Percentiles rank a stretch among this genome's conserved stretches.
Evolutionary conservation across 2,329 filamentous ascomycete genomes (phyloP).

Genomic region (Phaeosphaeria sp.): DNA sequence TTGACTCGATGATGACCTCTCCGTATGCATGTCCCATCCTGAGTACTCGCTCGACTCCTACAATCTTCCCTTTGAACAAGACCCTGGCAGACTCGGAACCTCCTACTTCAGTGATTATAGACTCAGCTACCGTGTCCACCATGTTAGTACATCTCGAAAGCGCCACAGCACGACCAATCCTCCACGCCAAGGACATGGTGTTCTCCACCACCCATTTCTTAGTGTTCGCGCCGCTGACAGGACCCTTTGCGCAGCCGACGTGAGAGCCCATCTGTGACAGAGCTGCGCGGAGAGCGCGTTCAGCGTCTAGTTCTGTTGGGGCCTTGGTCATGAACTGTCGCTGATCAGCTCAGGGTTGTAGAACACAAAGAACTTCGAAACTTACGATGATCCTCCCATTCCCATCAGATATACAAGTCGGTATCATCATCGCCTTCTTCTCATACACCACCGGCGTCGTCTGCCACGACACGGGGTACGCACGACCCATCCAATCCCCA

Average conservation of each 20-base stretch:
- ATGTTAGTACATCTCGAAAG: background rate
- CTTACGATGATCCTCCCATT: slow-evolving; percentile 1
- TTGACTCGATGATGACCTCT: slow-evolving; percentile 2
- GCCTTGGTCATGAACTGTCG: background rate
- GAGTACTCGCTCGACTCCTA: slow-evolving; percentile 3
- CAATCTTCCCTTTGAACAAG: slow-evolving; percentile 11
- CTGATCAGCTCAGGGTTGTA: background rate
- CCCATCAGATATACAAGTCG: background rate
- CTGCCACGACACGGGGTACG: slow-evolving; percentile 9
- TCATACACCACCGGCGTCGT: background rate
- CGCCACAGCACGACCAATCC: slow-evolving; percentile 1
- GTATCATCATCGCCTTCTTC: background rate
- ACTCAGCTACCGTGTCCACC: background rate
- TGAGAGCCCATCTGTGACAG: slow-evolving; percentile 1
- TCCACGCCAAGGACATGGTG: slow-evolving; percentile 8
- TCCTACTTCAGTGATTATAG: background rate
- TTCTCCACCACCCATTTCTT: slow-evolving; percentile 5
- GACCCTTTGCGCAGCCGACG: slow-evolving; percentile 4
- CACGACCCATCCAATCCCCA: slow-evolving; percentile 13
- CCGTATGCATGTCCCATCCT: background rate
- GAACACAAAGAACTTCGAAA: too few relatives aligned
- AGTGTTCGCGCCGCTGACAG: background rate
- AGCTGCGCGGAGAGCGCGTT: slow-evolving; percentile 1
- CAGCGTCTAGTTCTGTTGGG: background rate
- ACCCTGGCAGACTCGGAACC: background rate